Percentiles rank a stretch among this genome's conserved stretches.
Conservation (phyloP, 495 filamentous ascomycete genomes). For the Rusavskia elegans region DNA sequence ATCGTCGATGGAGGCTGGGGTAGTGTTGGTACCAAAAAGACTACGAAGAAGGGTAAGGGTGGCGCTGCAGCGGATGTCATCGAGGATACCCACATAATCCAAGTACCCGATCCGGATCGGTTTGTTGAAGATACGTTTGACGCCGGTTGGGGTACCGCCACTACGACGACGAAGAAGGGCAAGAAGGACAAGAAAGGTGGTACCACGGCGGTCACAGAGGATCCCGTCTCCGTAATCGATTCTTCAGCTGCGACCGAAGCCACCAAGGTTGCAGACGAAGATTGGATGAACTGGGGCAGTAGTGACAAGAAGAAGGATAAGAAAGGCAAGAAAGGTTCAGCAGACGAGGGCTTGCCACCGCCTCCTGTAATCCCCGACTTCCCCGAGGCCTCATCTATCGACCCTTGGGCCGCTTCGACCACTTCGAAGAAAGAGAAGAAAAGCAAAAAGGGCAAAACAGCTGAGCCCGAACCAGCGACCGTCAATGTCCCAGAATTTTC, state of each 20-base stretch:
- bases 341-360: slow-evolving; percentile 10
- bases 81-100: slow-evolving; percentile 10
- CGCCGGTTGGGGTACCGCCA: slow-evolving; percentile 17
- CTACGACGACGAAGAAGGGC: slow-evolving; percentile 24
- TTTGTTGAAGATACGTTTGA: slow-evolving; percentile 13
- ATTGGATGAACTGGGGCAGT: slow-evolving; percentile 22
- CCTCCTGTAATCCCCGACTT: slow-evolving; percentile 12
- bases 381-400: slow-evolving; percentile 12
- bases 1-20: not conserved
- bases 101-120: slow-evolving; percentile 4
- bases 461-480: slow-evolving; percentile 8
- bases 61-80: slow-evolving; percentile 16
- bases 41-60: slow-evolving; percentile 26
- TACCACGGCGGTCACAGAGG: slow-evolving; percentile 19
- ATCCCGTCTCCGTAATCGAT: slow-evolving; percentile 13
- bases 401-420: not conserved
- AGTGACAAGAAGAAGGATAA: slow-evolving; percentile 15
- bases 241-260: slow-evolving; percentile 5
- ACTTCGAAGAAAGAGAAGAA: slow-evolving; percentile 15
- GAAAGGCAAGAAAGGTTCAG: slow-evolving; percentile 9
- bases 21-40: slow-evolving; percentile 14
- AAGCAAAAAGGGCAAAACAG: slow-evolving; percentile 17
- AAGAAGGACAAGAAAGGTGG: slow-evolving; percentile 22
- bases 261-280: slow-evolving; percentile 36
- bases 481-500: not conserved